Evolutionary conservation across 768 basidiomycete genomes (phyloP), one percentile per base, ranked within the genome.

Genomic region (Phylloporus sp.): DNA sequence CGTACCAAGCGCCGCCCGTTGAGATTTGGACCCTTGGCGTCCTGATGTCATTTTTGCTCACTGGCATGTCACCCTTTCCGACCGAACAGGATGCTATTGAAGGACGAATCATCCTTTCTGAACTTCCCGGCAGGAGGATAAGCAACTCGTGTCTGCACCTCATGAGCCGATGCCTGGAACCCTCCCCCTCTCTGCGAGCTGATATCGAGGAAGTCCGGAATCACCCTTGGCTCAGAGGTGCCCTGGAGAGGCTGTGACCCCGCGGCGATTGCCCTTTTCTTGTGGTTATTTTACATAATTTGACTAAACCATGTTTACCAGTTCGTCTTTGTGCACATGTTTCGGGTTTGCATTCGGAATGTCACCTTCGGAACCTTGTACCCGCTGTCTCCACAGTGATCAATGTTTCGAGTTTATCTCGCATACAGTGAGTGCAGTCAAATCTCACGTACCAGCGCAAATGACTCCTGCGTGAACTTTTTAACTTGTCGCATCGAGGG

Each of bases 11-110:
- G 0, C 84, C 93, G 0, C 94, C 95, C 34, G 93, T 92, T 23
- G 95, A 99, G 68, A 82, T 98, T 39, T 99, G 95, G 95, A 91
- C 89, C 8, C 81, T 97, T 22, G 95, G 95, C 16, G 90, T 98
- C 29, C 81, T 99, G 49, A 84, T 99, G 59, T 95, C 92, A 41
- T 97, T 93, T 66, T 79, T 99, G 49, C 80, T 99, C 46, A 95
- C 92, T 18, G 95, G 95, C 4, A 77, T 88, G 53, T 88, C 95
- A 16, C 95, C 95, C 2, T 99, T 98, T 67, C 90, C 91, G 42
- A 89, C 88, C 16, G 86, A 88, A 57, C 80, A 84, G 61, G 86
- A 90, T 61, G 85, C 87, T n/a, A 75, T 84, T 24, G 76, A 81
- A 12, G 88, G 88, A 9, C 78, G 71, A 15, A 79, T 90, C 22